Evolutionary conservation across 1,139 yeast species (phyloP), one percentile per base, ranked within the genome.

Genomic region (Sugiyamaella xylanicola): DNA sequence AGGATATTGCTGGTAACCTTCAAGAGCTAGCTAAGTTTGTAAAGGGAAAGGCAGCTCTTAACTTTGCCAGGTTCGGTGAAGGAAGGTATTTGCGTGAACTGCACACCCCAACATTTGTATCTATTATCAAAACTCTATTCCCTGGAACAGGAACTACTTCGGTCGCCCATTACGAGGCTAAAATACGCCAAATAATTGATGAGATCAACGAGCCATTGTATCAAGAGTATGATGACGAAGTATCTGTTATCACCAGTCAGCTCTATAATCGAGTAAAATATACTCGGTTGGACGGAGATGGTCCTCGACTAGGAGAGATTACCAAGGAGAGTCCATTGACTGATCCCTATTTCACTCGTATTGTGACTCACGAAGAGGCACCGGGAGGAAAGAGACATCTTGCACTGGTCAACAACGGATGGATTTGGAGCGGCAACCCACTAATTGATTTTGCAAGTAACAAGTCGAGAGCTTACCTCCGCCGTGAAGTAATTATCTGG

Each of bases 391-490:
- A 58, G 17, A 40, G 48, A 36, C 15, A 39, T 5, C 63, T 70
- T 43, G 89, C 92, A 1, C 75, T 93, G 59, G 98, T 97, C 4
- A 93, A 93, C 68, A 93, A 93, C 67, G 99, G 99, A 45, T 93
- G 98, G 98, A 91, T 93, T 56, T 93, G 99, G 99, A 93, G 91
- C 54, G 97, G 97, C 13, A 86, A 92, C 63, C 97, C 98, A 1
- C 73, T 92, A 58, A 86, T 90, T 4, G 98, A 93, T 70, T 93
- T 92, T 78, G 99, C 98, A 0, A 87, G 96, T 0, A 73, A 78
- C 35, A 65, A 84, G 56, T 84, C 96, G 9, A 86, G 83, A 65
- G 93, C 96, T 1, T 93, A 93, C 67, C 74, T 93, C 55, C 79
- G 96, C 56, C 82, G 99, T 69, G 97, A 93, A 70, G 96, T 93